A percentile compares a stretch with the other conserved stretches of the same genome.
These are phyloP conservation scores for Bromus sterilis DNA, from an alignment of 176 grass and related monocot genomes.

Conservation along the genomic window DNA sequence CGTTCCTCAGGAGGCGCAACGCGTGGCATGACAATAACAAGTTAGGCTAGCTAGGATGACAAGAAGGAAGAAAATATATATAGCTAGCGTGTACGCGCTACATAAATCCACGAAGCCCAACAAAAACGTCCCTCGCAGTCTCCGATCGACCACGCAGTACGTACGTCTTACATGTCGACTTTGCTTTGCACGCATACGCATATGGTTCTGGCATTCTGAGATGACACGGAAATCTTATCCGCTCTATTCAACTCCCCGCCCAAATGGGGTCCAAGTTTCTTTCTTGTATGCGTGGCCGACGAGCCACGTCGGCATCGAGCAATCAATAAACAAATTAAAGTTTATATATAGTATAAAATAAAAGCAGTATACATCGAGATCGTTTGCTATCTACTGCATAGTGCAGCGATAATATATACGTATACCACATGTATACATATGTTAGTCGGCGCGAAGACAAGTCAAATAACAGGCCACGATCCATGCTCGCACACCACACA, in stretches of 20 bases:
- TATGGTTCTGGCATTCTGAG: neutral
- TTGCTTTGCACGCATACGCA: neutral
- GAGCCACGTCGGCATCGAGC: neutral
- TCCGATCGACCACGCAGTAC: neutral
- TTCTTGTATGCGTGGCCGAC: neutral
- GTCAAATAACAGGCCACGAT: neutral
- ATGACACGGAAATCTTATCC: conserved; percentile 42
- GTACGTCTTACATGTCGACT: neutral
- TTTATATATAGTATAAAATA: no score
- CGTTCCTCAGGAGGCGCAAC: neutral
- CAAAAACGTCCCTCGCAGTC: conserved; percentile 6
- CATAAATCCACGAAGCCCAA: neutral
- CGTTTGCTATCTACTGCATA: neutral
- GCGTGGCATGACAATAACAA: conserved; percentile 8
- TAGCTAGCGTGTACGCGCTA: neutral
- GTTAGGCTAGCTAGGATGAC: neutral
- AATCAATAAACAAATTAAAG: neutral
- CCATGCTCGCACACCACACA: neutral
- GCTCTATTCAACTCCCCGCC: neutral
- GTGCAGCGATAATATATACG: neutral
- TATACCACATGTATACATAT: neutral
- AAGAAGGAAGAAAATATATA: neutral
- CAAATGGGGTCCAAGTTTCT: neutral
- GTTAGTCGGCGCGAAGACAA: neutral
- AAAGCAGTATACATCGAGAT: neutral